These are phyloP conservation scores for Capronia coronata DNA, from an alignment of 2,329 filamentous ascomycete genomes.

Conservation along the genomic window DNA sequence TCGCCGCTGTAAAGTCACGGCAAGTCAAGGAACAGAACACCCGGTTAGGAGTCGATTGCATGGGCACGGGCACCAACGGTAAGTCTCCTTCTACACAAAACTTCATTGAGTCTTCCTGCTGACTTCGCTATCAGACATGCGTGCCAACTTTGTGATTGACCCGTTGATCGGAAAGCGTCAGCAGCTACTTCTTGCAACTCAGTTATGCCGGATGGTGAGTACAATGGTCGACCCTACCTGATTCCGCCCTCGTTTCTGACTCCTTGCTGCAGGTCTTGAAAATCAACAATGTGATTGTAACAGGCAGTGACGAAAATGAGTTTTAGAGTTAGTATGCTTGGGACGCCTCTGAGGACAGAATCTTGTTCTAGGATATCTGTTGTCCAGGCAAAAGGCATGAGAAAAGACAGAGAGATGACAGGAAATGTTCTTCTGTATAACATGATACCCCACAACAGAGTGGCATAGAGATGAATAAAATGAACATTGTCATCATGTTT, in stretches of 20 bases:
- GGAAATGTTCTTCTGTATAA: slow-evolving; percentile 10
- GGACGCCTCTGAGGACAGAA: not conserved
- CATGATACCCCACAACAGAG: slow-evolving; percentile 14
- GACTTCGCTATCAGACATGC: slow-evolving; percentile 64
- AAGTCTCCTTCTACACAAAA: slow-evolving; percentile 17
- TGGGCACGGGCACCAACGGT: slow-evolving; percentile 86
- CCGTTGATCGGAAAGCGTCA: slow-evolving; percentile 97
- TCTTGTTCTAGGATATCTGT: slow-evolving; percentile 9
- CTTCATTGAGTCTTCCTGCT: not conserved
- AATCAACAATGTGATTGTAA: slow-evolving; percentile 89
- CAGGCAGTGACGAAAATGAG: slow-evolving; percentile 78
- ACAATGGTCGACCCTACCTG: not conserved
- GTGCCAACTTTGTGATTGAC: slow-evolving; percentile 95
- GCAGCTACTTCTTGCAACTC: slow-evolving; percentile 91
- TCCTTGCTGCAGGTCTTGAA: slow-evolving; percentile 53
- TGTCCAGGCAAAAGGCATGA: slow-evolving; percentile 6
- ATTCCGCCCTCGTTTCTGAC: slow-evolving; percentile 1
- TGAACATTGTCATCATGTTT: too few species aligned
- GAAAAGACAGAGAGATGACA: not conserved
- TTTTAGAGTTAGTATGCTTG: slow-evolving; percentile 47
- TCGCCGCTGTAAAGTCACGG: slow-evolving; percentile 91
- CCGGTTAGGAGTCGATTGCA: slow-evolving; percentile 90
- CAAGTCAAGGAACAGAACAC: slow-evolving; percentile 81
- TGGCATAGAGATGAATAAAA: slow-evolving; percentile 14
- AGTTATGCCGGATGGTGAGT: slow-evolving; percentile 82